Conservation (phyloP, 768 basidiomycete genomes). For the Cystofilobasidium macerans region DNA sequence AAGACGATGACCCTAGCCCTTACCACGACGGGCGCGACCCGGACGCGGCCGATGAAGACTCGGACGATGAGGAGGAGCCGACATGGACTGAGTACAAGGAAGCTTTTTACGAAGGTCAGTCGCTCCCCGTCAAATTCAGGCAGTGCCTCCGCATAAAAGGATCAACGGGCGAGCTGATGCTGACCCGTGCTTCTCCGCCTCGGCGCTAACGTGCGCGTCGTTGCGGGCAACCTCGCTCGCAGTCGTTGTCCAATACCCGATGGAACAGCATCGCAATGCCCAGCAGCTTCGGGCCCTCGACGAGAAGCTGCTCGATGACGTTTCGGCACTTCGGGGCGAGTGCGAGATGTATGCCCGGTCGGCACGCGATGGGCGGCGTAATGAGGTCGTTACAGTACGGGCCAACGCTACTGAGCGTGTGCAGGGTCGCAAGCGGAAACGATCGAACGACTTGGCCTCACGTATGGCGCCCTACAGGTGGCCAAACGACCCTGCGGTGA, state of each 20-base stretch:
- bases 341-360: background rate
- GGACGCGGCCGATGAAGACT: background rate
- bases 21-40: conserved; percentile 7
- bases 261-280: background rate
- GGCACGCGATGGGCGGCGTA: background rate
- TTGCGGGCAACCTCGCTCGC: no score
- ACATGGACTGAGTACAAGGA: background rate
- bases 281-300: background rate
- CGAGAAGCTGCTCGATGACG: background rate
- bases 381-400: background rate
- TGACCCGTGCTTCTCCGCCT: background rate
- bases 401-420: background rate
- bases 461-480: no score
- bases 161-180: background rate
- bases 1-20: background rate
- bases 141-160: background rate
- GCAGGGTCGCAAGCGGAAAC: background rate
- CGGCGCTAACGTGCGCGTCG: background rate
- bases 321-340: background rate
- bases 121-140: background rate
- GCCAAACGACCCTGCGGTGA: no score
- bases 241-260: conserved; percentile 3
- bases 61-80: background rate
- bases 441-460: no score
- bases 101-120: background rate